Percentiles rank a stretch among this genome's conserved stretches.
These are phyloP conservation scores for Phytopythium aichiense DNA, from an alignment of 352 stramenopile genomes.

Conservation along the genomic window DNA sequence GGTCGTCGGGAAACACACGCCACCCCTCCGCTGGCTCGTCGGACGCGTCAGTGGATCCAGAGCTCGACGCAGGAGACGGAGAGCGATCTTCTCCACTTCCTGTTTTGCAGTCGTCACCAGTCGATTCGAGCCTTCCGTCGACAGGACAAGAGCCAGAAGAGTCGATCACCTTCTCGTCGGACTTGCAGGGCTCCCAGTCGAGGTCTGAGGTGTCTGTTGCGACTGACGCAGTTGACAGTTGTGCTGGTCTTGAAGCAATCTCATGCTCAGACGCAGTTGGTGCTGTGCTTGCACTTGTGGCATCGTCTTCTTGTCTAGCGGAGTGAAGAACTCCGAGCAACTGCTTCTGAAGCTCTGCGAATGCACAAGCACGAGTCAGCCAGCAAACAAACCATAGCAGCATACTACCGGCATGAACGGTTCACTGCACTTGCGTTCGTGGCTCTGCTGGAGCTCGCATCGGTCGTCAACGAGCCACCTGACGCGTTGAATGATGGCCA, in stretches of 20 bases:
- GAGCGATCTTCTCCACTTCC: background rate
- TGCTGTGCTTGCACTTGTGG: background rate
- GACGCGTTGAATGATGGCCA: background rate
- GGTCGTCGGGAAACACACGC: conserved; percentile 4
- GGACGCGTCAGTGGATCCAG: background rate
- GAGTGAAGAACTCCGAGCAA: conserved; percentile 1
- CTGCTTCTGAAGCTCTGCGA: conserved; percentile 4
- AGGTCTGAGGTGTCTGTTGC: background rate
- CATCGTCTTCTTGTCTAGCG: background rate
- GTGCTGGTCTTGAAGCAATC: no score
- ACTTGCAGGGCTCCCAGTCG: background rate
- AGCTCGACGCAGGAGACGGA: background rate
- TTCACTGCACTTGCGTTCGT: conserved; percentile 12
- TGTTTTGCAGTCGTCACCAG: background rate
- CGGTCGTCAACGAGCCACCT: conserved; percentile 31
- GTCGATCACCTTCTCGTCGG: background rate
- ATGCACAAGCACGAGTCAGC: background rate
- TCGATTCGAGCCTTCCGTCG: background rate
- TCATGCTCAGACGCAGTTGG: no score
- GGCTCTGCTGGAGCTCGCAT: conserved; percentile 8
- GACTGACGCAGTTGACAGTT: background rate
- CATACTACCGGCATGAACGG: background rate
- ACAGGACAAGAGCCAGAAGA: background rate
- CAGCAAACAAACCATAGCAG: background rate
- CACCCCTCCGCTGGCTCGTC: conserved; percentile 3